phyloP scores from a whole-genome alignment of 768 basidiomycete species.

The Termitomyces sp. region DNA sequence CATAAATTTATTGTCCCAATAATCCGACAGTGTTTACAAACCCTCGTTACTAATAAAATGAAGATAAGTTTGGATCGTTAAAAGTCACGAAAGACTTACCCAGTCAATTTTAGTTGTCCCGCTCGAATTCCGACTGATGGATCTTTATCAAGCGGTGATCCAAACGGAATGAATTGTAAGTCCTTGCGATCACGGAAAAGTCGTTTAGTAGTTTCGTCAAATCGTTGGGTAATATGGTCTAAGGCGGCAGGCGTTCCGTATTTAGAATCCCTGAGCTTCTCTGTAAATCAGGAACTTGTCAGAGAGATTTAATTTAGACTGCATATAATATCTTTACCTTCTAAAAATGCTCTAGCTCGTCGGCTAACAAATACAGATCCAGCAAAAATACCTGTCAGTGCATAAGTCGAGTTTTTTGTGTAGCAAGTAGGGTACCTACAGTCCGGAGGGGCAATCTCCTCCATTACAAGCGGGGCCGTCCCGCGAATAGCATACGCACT shows the following conservation, averaged over 20 bases:
- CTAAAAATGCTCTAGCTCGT: constrained; percentile 65
- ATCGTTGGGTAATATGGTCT: constrained; percentile 74
- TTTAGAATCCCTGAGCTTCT: constrained; percentile 66
- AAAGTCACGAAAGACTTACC: constrained; percentile 32
- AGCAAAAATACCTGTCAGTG: constrained; percentile 62
- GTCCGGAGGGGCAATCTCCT: constrained; percentile 80
- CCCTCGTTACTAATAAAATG: constrained; percentile 23
- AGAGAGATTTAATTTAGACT: not conserved
- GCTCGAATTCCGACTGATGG: constrained; percentile 59
- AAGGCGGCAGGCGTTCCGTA: constrained; percentile 68
- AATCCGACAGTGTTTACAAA: constrained; percentile 9
- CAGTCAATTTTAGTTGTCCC: constrained; percentile 67
- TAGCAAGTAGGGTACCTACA: constrained; percentile 36
- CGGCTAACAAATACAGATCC: constrained; percentile 81
- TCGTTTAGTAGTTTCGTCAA: constrained; percentile 80
- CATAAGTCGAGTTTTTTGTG: not conserved
- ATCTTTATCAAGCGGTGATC: constrained; percentile 76
- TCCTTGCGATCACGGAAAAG: constrained; percentile 67
- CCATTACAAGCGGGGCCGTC: constrained; percentile 66
- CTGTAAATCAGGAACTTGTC: constrained; percentile 25
- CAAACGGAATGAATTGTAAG: constrained; percentile 68
- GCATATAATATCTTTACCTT: constrained; percentile 34
- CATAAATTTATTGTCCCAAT: not conserved
- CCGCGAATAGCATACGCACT: constrained; percentile 73
- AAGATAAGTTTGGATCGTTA: constrained; percentile 1